Evolutionary conservation across 371 early-diverging fungal genomes (phyloP).

Genomic region (Syncephalastrum racemosum): DNA sequence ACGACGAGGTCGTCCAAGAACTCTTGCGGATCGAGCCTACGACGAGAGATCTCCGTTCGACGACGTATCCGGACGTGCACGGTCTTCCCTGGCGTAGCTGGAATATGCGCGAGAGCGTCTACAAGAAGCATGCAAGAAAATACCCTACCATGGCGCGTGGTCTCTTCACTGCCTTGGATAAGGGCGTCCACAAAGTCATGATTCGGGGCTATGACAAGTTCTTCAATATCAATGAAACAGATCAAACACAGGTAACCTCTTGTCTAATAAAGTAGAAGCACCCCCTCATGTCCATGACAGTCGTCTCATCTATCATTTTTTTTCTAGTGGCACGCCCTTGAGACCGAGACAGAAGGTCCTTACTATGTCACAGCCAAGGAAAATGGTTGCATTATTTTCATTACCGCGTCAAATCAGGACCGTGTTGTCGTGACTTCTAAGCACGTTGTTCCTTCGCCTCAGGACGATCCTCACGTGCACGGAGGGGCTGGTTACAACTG

Average conservation of each 20-base stretch:
- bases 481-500: constrained; percentile 77
- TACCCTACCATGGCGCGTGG: constrained; percentile 85
- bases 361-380: constrained; percentile 93
- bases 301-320: background rate
- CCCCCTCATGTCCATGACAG: background rate
- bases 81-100: constrained; percentile 35
- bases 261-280: background rate
- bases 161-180: constrained; percentile 53
- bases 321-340: constrained; percentile 56
- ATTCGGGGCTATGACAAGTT: constrained; percentile 96
- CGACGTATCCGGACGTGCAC: too few species aligned
- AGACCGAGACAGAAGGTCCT: constrained; percentile 71
- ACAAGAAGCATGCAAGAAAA: constrained; percentile 52
- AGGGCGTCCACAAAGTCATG: constrained; percentile 52
- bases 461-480: constrained; percentile 30
- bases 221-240: constrained; percentile 77
- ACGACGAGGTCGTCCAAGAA: too few species aligned
- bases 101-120: constrained; percentile 48
- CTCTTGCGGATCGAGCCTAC: too few species aligned
- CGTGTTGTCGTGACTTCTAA: constrained; percentile 89
- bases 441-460: constrained; percentile 59
- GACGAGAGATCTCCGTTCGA: too few species aligned
- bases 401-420: constrained; percentile 62
- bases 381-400: constrained; percentile 94
- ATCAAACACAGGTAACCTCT: constrained; percentile 43